A percentile compares a stretch with the other conserved stretches of the same genome.
Conservation (phyloP, 78 protist genomes). For the Fonticula alba region DNA sequence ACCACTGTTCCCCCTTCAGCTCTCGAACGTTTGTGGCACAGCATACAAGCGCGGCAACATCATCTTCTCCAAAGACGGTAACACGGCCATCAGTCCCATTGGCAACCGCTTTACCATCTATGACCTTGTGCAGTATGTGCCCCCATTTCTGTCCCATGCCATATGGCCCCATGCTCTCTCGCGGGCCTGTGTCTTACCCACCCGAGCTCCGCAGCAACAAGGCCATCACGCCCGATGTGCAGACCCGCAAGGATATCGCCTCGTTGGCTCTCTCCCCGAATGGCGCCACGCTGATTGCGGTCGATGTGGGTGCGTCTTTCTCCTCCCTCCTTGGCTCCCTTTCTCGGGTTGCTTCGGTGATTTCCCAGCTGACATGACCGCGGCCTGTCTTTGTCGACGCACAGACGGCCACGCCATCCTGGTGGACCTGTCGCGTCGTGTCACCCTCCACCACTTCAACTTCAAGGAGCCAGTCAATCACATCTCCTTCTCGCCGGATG, state of each 20-base stretch:
- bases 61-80: slow-evolving; percentile 72
- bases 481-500: slow-evolving; percentile 33
- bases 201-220: slow-evolving; percentile 27
- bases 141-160: neutral
- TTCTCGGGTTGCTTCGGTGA: no score
- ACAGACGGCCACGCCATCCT: slow-evolving; percentile 28
- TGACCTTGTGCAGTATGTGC: slow-evolving; percentile 37
- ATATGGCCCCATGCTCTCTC: no score
- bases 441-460: slow-evolving; percentile 23
- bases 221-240: neutral
- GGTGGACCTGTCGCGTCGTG: slow-evolving; percentile 7
- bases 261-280: neutral
- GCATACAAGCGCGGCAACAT: slow-evolving; percentile 71
- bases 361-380: no score
- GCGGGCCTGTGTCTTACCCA: neutral
- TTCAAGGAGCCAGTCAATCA: slow-evolving; percentile 15
- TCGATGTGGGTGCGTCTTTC: no score
- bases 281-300: slow-evolving; percentile 23
- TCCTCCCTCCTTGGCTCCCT: neutral
- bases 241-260: neutral
- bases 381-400: neutral
- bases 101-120: slow-evolving; percentile 77
- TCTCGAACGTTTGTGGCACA: slow-evolving; percentile 67
- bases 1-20: no score
- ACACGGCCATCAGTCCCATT: slow-evolving; percentile 58